Evolutionary conservation across 169 alveolate genomes (phyloP).

Genomic region (Plasmodium knowlesi): DNA sequence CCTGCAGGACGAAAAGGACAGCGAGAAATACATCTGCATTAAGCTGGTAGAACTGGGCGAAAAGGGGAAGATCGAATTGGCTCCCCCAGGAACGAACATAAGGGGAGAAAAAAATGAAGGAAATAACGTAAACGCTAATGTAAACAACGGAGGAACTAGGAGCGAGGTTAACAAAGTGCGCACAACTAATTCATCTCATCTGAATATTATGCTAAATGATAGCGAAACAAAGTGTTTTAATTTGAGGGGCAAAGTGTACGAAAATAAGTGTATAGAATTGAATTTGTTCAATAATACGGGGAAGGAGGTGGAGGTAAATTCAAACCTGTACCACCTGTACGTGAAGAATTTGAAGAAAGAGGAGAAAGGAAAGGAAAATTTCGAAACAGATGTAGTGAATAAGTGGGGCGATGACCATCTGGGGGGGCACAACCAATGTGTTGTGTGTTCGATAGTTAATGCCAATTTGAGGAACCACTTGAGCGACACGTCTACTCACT

Average conservation of each 20-base stretch:
- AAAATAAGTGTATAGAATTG: slow-evolving; percentile 44
- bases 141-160: background rate
- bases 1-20: slow-evolving; percentile 13
- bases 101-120: slow-evolving; percentile 9
- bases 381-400: slow-evolving; percentile 21
- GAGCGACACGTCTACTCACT: background rate
- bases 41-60: slow-evolving; percentile 20
- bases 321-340: slow-evolving; percentile 33
- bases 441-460: slow-evolving; percentile 22
- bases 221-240: slow-evolving; percentile 50
- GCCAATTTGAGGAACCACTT: slow-evolving; percentile 11
- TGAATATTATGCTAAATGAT: slow-evolving; percentile 53
- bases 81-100: background rate
- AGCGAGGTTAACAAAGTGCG: background rate
- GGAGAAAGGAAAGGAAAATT: slow-evolving; percentile 10
- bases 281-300: slow-evolving; percentile 29
- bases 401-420: background rate
- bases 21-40: slow-evolving; percentile 56
- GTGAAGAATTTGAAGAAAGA: slow-evolving; percentile 44
- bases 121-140: background rate
- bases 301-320: slow-evolving; percentile 33
- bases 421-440: slow-evolving; percentile 17
- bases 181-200: slow-evolving; percentile 1
- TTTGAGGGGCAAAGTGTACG: slow-evolving; percentile 61
- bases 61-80: background rate